Evolutionary conservation across 2,329 filamentous ascomycete genomes (phyloP).

Genomic region (Ceratocystis diversiconidia): DNA sequence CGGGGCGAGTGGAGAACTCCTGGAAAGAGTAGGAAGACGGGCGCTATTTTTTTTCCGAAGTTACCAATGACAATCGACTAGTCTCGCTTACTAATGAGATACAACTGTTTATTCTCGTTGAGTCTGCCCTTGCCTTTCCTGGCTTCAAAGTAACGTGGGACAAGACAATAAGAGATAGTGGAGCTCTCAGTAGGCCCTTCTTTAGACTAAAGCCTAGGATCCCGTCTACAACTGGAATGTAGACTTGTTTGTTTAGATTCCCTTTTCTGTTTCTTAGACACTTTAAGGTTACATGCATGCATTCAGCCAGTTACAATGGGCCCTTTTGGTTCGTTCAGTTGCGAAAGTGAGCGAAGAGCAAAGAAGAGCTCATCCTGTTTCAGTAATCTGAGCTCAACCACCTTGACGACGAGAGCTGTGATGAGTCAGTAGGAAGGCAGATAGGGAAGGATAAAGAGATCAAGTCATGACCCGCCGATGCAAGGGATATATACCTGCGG

Average conservation of each 20-base stretch:
- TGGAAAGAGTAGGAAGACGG: background rate
- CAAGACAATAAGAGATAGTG: background rate
- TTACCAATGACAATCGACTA: no score
- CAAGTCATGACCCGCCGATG: background rate
- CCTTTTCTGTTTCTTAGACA: background rate
- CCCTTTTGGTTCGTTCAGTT: background rate
- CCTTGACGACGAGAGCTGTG: background rate
- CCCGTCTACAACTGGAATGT: background rate
- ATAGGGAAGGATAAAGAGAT: background rate
- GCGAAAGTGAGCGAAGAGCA: no score
- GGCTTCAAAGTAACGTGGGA: background rate
- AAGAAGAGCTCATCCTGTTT: background rate
- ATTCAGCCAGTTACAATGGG: background rate
- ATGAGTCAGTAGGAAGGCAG: background rate
- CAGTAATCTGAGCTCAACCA: background rate
- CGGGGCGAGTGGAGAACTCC: background rate
- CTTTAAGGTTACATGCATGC: slow-evolving; percentile 2
- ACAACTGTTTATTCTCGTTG: background rate
- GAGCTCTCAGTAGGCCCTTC: no score
- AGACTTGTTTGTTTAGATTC: background rate
- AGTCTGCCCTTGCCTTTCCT: background rate
- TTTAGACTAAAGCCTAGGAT: no score
- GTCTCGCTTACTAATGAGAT: background rate
- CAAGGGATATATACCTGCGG: background rate
- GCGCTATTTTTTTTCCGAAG: background rate